These are phyloP conservation scores for Cruciata laevipes DNA, from an alignment of 257 asterid species.

Conservation along the genomic window DNA sequence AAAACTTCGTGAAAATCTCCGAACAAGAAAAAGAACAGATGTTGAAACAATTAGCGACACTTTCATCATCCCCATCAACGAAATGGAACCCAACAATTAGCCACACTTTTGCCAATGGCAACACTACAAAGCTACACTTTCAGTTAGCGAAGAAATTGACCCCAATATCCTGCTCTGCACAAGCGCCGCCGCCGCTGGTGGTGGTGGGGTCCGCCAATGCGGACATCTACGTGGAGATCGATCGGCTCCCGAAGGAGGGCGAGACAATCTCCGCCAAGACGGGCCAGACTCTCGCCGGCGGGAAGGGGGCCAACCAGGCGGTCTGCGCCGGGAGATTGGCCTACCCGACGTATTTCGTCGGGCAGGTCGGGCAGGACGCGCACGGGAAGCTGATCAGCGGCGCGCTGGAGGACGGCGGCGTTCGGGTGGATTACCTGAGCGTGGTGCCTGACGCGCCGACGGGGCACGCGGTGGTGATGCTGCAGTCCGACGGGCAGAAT, in stretches of 20 bases:
- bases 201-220: conserved; percentile 99
- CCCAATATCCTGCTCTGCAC: conserved; percentile 38
- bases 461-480: conserved; percentile 95
- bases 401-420: conserved; percentile 66
- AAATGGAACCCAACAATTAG: conserved; percentile 23
- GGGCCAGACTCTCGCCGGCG: conserved; percentile 84
- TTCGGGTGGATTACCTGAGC: conserved; percentile 48
- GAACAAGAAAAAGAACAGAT: conserved; percentile 15
- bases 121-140: conserved; percentile 6
- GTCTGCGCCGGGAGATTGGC: conserved; percentile 68
- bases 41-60: conserved; percentile 35
- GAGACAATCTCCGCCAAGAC: conserved; percentile 79
- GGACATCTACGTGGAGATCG: conserved; percentile 82
- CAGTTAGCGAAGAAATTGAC: conserved; percentile 26
- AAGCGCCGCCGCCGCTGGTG: conserved; percentile 50
- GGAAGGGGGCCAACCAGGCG: conserved; percentile 96
- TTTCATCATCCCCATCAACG: conserved; percentile 38
- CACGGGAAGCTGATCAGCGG: conserved; percentile 69
- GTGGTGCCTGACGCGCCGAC: conserved; percentile 59
- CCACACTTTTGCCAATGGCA: conserved; percentile 12
- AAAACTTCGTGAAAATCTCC: background rate
- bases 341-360: conserved; percentile 76
- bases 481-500: conserved; percentile 78
- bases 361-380: conserved; percentile 87
- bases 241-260: conserved; percentile 73